These are phyloP conservation scores for Beauveria bassiana DNA, from an alignment of 2,329 filamentous ascomycete genomes.

Conservation along the genomic window DNA sequence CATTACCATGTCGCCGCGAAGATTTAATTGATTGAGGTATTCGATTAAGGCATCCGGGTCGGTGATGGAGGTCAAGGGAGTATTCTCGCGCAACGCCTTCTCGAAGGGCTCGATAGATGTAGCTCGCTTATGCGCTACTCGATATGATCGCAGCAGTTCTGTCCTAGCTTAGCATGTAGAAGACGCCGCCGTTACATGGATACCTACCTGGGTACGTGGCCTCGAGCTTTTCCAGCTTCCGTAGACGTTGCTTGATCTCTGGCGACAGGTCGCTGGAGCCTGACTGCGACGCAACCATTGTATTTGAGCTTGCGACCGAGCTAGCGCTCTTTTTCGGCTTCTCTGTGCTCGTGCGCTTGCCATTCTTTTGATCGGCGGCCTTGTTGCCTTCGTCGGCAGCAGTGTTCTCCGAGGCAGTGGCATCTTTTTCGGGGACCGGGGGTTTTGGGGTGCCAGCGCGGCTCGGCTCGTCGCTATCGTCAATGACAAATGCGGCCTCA, in stretches of 20 bases:
- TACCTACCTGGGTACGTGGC: slow-evolving; percentile 70
- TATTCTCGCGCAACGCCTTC: slow-evolving; percentile 82
- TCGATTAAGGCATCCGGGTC: slow-evolving; percentile 81
- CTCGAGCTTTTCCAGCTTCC: slow-evolving; percentile 86
- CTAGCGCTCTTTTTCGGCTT: slow-evolving; percentile 16
- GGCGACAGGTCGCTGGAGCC: slow-evolving; percentile 52
- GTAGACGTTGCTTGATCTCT: slow-evolving; percentile 67
- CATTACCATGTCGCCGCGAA: slow-evolving; percentile 88
- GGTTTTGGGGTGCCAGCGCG: slow-evolving; percentile 51
- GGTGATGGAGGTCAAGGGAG: slow-evolving; percentile 78
- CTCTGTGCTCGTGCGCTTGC: neutral
- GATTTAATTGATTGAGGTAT: slow-evolving; percentile 78
- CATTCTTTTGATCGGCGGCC: slow-evolving; percentile 11
- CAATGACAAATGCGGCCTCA: slow-evolving; percentile 77
- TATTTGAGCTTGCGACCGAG: neutral
- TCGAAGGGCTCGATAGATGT: slow-evolving; percentile 91
- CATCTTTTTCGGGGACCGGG: slow-evolving; percentile 28
- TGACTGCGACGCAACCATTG: slow-evolving; percentile 14
- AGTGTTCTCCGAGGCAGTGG: slow-evolving; percentile 15
- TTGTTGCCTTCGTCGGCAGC: slow-evolving; percentile 15
- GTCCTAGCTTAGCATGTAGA: slow-evolving; percentile 8
- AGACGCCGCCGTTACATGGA: neutral
- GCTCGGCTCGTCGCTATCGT: slow-evolving; percentile 67
- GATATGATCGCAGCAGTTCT: slow-evolving; percentile 88
- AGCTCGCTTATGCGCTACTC: slow-evolving; percentile 80